Evolutionary conservation across 1,139 yeast species (phyloP).

Genomic region (Taphrina confusa): DNA sequence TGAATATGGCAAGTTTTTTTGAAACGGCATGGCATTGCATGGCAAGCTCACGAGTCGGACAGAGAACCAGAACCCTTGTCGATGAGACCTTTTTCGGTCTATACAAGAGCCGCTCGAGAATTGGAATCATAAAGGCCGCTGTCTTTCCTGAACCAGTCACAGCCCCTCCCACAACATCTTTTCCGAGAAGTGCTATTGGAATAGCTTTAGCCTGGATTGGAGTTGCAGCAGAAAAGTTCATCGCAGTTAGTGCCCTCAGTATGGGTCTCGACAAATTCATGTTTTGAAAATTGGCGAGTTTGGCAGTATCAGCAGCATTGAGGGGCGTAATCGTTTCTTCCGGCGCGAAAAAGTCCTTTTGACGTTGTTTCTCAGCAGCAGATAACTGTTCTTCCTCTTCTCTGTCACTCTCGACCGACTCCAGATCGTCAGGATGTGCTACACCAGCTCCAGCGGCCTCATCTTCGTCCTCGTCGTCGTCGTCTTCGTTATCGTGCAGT

Average conservation of each 20-base stretch:
- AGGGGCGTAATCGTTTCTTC: conserved; percentile 51
- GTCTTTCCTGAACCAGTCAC: conserved; percentile 99
- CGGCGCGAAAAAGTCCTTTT: conserved; percentile 64
- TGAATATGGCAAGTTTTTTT: conserved; percentile 73
- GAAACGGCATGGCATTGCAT: conserved; percentile 96
- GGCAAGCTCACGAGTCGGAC: conserved; percentile 98
- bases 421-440: conserved; percentile 27
- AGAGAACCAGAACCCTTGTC: conserved; percentile 82
- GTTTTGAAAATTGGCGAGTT: conserved; percentile 64
- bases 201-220: conserved; percentile 93
- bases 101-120: conserved; percentile 84
- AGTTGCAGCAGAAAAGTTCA: conserved; percentile 83
- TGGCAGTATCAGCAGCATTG: conserved; percentile 45
- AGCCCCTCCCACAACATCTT: conserved; percentile 98
- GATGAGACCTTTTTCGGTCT: conserved; percentile 83
- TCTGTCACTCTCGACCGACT: conserved; percentile 15
- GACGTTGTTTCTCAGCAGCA: conserved; percentile 45
- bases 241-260: conserved; percentile 71
- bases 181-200: conserved; percentile 89
- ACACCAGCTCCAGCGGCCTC: conserved; percentile 30
- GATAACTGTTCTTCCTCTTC: conserved; percentile 34
- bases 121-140: conserved; percentile 96
- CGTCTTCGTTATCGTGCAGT: conserved; percentile 45
- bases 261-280: conserved; percentile 87
- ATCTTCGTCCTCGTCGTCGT: conserved; percentile 41